Evolutionary conservation across 1,139 yeast genomes (phyloP).

Genomic region (Debaryomycetaceae sp.): DNA sequence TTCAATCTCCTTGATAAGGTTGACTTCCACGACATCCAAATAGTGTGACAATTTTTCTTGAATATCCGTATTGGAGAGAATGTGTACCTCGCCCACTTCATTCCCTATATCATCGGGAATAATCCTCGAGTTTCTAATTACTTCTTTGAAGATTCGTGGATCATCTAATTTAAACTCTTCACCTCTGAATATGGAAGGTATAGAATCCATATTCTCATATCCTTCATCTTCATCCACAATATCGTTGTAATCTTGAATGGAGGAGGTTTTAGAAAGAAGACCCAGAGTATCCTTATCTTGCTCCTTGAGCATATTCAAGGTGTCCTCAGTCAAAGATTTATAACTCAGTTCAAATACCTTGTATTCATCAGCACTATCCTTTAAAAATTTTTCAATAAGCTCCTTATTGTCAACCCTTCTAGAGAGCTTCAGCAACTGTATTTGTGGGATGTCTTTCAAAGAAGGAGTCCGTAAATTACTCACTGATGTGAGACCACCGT

Average conservation of each 20-base stretch:
- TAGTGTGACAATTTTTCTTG: conserved; percentile 82
- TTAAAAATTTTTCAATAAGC: conserved; percentile 44
- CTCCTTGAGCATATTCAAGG: conserved; percentile 41
- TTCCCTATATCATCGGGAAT: conserved; percentile 22
- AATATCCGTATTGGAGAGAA: conserved; percentile 49
- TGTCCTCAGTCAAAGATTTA: conserved; percentile 46
- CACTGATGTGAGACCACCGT: conserved; percentile 39
- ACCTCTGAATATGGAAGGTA: conserved; percentile 70
- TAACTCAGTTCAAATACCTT: conserved; percentile 49
- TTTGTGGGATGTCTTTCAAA: conserved; percentile 78
- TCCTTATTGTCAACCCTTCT: conserved; percentile 48
- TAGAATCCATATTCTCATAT: conserved; percentile 18
- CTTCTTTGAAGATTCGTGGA: conserved; percentile 77
- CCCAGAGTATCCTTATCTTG: conserved; percentile 13
- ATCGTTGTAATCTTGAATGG: conserved; percentile 7
- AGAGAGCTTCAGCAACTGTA: conserved; percentile 58
- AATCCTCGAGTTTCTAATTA: conserved; percentile 54
- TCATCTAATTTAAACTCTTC: conserved; percentile 78
- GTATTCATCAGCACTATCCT: conserved; percentile 50
- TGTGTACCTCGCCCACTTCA: conserved; percentile 4
- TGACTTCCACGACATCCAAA: conserved; percentile 79
- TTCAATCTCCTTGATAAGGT: conserved; percentile 78
- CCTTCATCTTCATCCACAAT: conserved; percentile 10
- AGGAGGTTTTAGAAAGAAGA: conserved; percentile 2
- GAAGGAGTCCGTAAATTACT: conserved; percentile 67